A percentile compares a stretch with the other conserved stretches of the same genome.
Conservation (phyloP, 169 alveolate species). For the Plasmodium adleri region DNA sequence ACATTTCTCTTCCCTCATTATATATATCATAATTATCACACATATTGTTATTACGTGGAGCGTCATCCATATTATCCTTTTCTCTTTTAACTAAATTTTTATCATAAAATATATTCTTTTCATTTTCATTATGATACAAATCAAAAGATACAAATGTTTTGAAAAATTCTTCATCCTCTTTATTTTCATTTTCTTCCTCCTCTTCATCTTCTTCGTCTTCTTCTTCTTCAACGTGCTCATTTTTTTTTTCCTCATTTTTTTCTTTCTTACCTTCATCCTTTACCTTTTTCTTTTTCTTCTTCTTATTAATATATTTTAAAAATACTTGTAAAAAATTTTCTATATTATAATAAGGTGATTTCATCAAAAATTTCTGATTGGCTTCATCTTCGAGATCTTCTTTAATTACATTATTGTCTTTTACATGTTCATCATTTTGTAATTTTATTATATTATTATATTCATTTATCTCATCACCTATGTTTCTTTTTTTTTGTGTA, state of each 20-base stretch:
- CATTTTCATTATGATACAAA: too few species aligned
- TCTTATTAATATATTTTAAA: constrained; percentile 39
- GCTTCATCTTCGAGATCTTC: neutral
- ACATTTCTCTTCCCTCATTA: too few species aligned
- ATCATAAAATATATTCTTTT: neutral
- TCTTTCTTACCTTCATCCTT: constrained; percentile 5
- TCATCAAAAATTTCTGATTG: neutral
- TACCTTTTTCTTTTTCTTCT: neutral
- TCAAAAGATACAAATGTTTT: too few species aligned
- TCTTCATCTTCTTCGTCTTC: neutral
- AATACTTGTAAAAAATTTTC: constrained; percentile 19
- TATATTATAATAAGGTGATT: constrained; percentile 46
- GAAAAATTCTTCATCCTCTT: neutral
- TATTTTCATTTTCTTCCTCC: neutral
- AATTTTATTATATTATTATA: too few species aligned
- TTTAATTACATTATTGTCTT: neutral
- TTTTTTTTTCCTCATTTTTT: neutral
- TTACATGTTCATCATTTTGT: neutral
- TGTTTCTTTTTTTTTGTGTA: neutral
- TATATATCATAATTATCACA: too few species aligned
- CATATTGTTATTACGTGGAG: too few species aligned
- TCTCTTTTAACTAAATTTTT: neutral
- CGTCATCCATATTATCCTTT: neutral
- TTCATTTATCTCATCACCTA: neutral
- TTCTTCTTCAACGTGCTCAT: neutral